Conservation (phyloP, 192 early-diverging fungal genomes). For the Dispira parvispora region DNA sequence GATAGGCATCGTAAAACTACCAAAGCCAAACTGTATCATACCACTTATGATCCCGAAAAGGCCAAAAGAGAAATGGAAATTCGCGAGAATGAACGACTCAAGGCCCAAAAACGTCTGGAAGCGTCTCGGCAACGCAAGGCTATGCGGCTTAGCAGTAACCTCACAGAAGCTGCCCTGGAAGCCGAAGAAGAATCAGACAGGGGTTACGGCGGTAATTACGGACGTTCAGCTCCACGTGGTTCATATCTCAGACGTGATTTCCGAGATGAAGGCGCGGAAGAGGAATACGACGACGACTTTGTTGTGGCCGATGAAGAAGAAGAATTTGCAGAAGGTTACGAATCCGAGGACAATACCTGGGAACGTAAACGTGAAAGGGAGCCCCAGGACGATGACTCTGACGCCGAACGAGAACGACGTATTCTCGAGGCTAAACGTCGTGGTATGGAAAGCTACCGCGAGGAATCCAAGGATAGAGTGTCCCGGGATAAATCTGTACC, state of each 20-base stretch:
- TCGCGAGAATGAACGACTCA: conserved; percentile 38
- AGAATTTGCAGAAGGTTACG: conserved; percentile 21
- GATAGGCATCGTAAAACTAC: conserved; percentile 44
- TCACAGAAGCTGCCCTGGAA: conserved; percentile 18
- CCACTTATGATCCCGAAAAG: conserved; percentile 49
- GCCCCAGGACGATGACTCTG: not conserved
- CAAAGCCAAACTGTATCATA: conserved; percentile 45
- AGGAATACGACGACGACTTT: conserved; percentile 25
- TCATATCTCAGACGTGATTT: not conserved
- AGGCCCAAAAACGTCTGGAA: conserved; percentile 31
- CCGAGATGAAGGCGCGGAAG: not conserved
- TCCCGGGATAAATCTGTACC: too few relatives aligned
- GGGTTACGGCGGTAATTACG: conserved; percentile 3
- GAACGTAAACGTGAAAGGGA: not conserved
- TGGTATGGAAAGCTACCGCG: conserved; percentile 1
- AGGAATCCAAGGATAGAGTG: too few relatives aligned
- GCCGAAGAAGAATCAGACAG: conserved; percentile 17
- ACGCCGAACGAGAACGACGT: conserved; percentile 11
- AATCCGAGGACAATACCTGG: conserved; percentile 11
- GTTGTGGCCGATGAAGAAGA: conserved; percentile 38
- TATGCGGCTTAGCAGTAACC: conserved; percentile 15
- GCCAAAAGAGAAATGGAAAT: conserved; percentile 39
- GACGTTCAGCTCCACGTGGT: not conserved
- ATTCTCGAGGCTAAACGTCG: conserved; percentile 8
- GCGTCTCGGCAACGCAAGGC: conserved; percentile 21